Conservation (phyloP, 1,284 basidiomycete species). For the Coniferiporia sulphurascens region DNA sequence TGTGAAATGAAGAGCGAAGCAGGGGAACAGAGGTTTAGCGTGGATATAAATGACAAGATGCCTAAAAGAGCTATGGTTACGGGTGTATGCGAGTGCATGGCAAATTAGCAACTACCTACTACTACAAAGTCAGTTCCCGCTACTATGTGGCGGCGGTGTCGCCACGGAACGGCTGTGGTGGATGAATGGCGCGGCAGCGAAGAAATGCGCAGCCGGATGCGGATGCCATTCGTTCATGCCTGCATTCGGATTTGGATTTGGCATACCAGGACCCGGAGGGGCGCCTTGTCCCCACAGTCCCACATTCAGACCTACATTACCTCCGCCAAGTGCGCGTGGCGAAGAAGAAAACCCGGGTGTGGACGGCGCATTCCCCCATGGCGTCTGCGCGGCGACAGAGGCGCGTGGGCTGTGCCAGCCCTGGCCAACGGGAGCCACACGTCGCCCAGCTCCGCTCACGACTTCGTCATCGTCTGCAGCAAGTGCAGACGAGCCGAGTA, state of each 20-base stretch:
- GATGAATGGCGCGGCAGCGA: slow-evolving; percentile 43
- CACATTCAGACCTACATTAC: not conserved
- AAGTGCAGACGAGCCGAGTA: slow-evolving; percentile 72
- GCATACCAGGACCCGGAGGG: not conserved
- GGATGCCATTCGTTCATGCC: slow-evolving; percentile 35
- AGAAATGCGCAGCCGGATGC: slow-evolving; percentile 40
- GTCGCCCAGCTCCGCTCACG: slow-evolving; percentile 28
- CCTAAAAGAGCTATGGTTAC: not conserved
- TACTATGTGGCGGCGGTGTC: slow-evolving; percentile 41
- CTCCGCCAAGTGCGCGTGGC: slow-evolving; percentile 25
- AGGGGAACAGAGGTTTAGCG: not conserved
- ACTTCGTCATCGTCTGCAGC: slow-evolving; percentile 75
- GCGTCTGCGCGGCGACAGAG: slow-evolving; percentile 29
- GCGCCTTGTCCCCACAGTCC: slow-evolving; percentile 1
- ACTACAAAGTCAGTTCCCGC: slow-evolving; percentile 37
- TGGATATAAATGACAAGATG: slow-evolving; percentile 10
- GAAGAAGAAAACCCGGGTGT: slow-evolving; percentile 32
- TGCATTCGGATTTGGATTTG: not conserved
- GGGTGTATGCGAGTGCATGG: not conserved
- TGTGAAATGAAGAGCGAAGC: not conserved
- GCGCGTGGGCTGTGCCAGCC: slow-evolving; percentile 41
- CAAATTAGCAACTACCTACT: not conserved
- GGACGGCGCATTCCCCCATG: slow-evolving; percentile 37
- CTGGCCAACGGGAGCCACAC: slow-evolving; percentile 36
- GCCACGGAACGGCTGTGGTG: slow-evolving; percentile 36